Evolutionary conservation across 176 grass and related monocot species (phyloP).

Genomic region (barley (Hordeum vulgare)): DNA sequence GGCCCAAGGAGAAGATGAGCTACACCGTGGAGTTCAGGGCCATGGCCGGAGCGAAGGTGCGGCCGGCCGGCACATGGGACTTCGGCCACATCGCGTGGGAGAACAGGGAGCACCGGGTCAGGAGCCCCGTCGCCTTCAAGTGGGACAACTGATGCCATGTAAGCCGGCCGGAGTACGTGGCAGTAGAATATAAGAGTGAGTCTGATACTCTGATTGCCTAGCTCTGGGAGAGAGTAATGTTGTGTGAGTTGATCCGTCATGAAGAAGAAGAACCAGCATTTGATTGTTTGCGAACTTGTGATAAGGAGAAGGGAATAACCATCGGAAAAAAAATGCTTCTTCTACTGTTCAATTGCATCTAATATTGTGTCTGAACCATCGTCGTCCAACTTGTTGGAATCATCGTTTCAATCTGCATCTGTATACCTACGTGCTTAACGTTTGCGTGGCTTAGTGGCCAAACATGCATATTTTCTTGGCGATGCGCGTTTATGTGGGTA

Average conservation of each 20-base stretch:
- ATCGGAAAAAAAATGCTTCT: not conserved
- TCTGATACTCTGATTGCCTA: too few species aligned
- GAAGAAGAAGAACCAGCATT: not conserved
- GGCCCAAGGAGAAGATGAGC: constrained; percentile 5
- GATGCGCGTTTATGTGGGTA: too few species aligned
- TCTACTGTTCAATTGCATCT: not conserved
- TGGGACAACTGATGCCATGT: not conserved
- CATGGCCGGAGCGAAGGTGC: not conserved
- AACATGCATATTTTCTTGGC: too few species aligned
- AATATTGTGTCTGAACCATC: too few species aligned
- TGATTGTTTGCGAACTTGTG: not conserved
- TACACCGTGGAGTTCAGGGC: constrained; percentile 47
- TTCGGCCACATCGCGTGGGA: constrained; percentile 32
- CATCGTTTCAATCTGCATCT: too few species aligned
- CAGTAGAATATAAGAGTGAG: not conserved
- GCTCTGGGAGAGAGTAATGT: not conserved
- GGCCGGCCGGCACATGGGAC: not conserved
- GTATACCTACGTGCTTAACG: too few species aligned
- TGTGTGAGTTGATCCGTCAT: not conserved
- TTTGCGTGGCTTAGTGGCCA: too few species aligned
- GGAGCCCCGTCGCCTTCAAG: constrained; percentile 6
- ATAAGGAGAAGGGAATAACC: not conserved
- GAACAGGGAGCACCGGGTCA: constrained; percentile 28
- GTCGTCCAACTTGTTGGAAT: too few species aligned
- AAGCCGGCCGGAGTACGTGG: too few species aligned